phyloP scores from a whole-genome alignment of 495 filamentous ascomycete species.

The Apodospora peruviana region DNA sequence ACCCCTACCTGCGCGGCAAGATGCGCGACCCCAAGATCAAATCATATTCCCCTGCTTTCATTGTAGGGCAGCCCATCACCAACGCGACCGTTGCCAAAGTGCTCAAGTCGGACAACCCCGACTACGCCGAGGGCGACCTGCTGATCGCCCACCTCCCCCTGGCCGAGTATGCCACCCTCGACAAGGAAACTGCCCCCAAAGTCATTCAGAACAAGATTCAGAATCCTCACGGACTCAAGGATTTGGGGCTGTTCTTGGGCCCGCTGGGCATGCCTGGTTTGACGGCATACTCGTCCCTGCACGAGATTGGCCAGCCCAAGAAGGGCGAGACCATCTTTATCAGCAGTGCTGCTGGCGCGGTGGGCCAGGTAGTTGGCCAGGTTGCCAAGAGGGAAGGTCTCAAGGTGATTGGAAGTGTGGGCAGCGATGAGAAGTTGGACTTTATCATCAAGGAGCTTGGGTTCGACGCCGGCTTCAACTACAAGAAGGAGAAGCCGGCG shows the following conservation, averaged over 20 bases:
- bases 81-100: constrained; percentile 57
- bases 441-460: constrained; percentile 59
- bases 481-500: constrained; percentile 55
- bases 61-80: constrained; percentile 50
- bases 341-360: constrained; percentile 74
- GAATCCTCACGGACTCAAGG: constrained; percentile 56
- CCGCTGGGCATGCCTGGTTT: constrained; percentile 84
- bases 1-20: constrained; percentile 82
- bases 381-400: constrained; percentile 84
- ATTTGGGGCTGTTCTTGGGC: constrained; percentile 60
- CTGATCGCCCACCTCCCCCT: constrained; percentile 54
- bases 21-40: constrained; percentile 46
- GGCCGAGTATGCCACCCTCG: constrained; percentile 56
- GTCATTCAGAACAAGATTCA: constrained; percentile 40
- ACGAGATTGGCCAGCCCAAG: constrained; percentile 79
- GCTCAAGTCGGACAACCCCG: constrained; percentile 55
- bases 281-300: constrained; percentile 74
- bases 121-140: constrained; percentile 62
- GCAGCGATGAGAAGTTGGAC: constrained; percentile 63
- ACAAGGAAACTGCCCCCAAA: constrained; percentile 18
- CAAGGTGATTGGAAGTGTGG: constrained; percentile 65
- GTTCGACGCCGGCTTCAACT: constrained; percentile 71
- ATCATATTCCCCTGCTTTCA: constrained; percentile 59
- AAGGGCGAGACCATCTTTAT: constrained; percentile 88
- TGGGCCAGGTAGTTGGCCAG: constrained; percentile 80